A percentile compares a stretch with the other conserved stretches of the same genome.
Conservation (phyloP, 208 protist species). For the Leishmania major region DNA sequence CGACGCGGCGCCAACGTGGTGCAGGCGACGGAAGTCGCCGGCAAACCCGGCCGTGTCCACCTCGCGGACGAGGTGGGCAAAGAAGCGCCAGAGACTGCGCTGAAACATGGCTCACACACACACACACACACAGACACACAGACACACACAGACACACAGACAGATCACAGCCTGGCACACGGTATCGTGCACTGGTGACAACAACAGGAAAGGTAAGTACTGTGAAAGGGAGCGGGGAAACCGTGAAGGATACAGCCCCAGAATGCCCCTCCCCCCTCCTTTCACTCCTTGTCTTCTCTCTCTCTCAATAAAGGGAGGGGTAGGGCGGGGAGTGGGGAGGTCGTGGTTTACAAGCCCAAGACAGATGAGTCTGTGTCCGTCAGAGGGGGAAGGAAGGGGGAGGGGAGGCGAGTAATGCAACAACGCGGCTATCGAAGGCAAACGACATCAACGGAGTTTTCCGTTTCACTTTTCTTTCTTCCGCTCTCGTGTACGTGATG, state of each 20-base stretch:
- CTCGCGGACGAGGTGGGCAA: constrained; percentile 64
- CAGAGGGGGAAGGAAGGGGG: neutral
- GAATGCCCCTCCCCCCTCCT: neutral
- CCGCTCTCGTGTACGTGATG: neutral
- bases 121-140: neutral
- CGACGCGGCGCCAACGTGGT: constrained; percentile 36
- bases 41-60: constrained; percentile 80
- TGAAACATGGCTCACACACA: constrained; percentile 21
- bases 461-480: too few relatives aligned
- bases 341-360: neutral
- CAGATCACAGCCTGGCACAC: neutral
- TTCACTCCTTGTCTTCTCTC: neutral
- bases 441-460: neutral
- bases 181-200: neutral
- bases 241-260: neutral
- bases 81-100: constrained; percentile 9
- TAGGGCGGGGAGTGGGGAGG: neutral
- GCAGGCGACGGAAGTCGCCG: constrained; percentile 59
- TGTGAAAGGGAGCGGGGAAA: neutral
- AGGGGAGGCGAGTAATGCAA: neutral
- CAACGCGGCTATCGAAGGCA: neutral
- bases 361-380: neutral
- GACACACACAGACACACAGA: neutral
- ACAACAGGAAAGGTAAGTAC: neutral
- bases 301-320: neutral